Base-by-base conservation (phyloP, 164 flowering plant species). In the Paratinospora sagittata region DNA sequence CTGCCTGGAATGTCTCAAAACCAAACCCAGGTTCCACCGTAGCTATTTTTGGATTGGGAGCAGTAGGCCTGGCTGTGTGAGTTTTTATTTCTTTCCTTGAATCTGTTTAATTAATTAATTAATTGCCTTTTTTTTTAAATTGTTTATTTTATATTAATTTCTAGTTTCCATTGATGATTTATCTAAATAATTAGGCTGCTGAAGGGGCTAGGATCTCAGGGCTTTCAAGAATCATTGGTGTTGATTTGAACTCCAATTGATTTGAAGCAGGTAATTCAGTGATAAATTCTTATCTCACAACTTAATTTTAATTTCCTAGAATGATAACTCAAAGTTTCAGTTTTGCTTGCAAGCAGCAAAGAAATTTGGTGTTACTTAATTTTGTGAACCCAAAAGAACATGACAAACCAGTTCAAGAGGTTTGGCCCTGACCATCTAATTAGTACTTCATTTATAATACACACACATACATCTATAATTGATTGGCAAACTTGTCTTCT, bases 1-100 rank as follows among this genome's bases (percentile, higher is more conserved):
- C 94, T 17, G 75, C 89, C n/a, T 52, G 88, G 61, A 92, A 92
- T 83, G 94, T 88, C 47, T 91, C 97, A 12, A 92, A 92, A 80
- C 94, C 94, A 2, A 60, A 57, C 11, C 77, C 72, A 69, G 91
- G 96, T 17, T 84, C 87, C 5, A 72, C 87, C 0, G 90, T 89
- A 14, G 96, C 91, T 65, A 63, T 90, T 10, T 90, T 92, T 71
- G 96, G 97, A 47, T 71, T 92, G 27, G 97, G 96, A 62, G 91
- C 93, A 52, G 96, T 92, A 0, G 96, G 96, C 33, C 90, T 90
- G 61, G 91, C 89, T 47, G 93, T 90, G n/a, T n/a, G 69, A 85
- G 89, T 26, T 3, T 13, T 16, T 10, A 12, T 30, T 2, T 30
- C 19, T 27, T 27, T 3, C 3, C 12, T 16, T 27, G 3, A 34